phyloP scores from a whole-genome alignment of 2,329 filamentous ascomycete species.

The Madurella mycetomatis region DNA sequence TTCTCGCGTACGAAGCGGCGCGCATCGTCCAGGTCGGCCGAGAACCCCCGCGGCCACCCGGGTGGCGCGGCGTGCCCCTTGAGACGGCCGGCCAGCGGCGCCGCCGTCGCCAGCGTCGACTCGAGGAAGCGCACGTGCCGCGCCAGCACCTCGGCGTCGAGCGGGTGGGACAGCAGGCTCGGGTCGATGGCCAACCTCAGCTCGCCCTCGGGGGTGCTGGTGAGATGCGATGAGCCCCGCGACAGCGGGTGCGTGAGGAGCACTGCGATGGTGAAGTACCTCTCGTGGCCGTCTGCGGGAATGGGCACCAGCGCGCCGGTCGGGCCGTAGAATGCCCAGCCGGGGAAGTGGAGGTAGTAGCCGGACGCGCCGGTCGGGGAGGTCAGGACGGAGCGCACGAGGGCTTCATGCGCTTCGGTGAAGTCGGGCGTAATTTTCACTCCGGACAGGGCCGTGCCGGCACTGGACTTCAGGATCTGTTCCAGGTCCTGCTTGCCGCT shows the following conservation, averaged over 20 bases:
- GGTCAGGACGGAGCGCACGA: not conserved
- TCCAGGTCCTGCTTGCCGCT: not conserved
- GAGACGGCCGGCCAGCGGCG: slow-evolving; percentile 39
- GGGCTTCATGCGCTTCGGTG: not conserved
- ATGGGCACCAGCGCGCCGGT: slow-evolving; percentile 21
- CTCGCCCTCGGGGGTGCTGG: slow-evolving; percentile 37
- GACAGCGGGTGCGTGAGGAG: slow-evolving; percentile 60
- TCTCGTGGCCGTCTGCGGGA: slow-evolving; percentile 33
- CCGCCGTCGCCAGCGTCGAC: slow-evolving; percentile 29
- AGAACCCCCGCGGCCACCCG: slow-evolving; percentile 30
- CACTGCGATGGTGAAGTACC: slow-evolving; percentile 48
- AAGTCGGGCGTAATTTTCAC: too few relatives aligned
- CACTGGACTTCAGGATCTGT: too few relatives aligned
- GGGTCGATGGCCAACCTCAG: slow-evolving; percentile 40
- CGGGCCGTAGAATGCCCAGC: not conserved
- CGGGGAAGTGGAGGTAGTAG: slow-evolving; percentile 8
- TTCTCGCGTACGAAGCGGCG: slow-evolving; percentile 28
- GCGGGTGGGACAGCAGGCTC: slow-evolving; percentile 42
- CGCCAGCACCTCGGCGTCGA: slow-evolving; percentile 50
- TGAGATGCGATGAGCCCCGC: slow-evolving; percentile 55
- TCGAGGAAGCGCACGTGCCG: slow-evolving; percentile 39
- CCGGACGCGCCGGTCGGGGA: slow-evolving; percentile 2
- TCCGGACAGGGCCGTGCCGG: too few relatives aligned
- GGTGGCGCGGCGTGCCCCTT: slow-evolving; percentile 33
- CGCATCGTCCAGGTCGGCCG: slow-evolving; percentile 30